Evolutionary conservation across 192 early-diverging fungal species (phyloP).

Genomic region (Martensiomyces pterosporus): DNA sequence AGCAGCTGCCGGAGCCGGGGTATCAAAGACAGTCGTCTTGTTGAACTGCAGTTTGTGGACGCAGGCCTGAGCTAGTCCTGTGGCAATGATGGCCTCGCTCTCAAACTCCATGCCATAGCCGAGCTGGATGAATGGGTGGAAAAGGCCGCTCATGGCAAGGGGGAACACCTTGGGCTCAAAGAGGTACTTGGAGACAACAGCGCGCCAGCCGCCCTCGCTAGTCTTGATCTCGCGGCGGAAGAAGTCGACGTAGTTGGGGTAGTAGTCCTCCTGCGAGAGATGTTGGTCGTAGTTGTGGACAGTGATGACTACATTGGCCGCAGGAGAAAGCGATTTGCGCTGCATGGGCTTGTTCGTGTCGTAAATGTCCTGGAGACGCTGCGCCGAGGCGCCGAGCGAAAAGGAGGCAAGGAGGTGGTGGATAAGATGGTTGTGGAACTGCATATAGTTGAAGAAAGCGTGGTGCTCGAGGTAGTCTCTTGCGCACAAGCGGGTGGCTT

Average conservation of each 20-base stretch:
- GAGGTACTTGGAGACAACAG: constrained; percentile 43
- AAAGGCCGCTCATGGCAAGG: constrained; percentile 48
- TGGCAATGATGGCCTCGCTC: constrained; percentile 50
- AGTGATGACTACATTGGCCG: constrained; percentile 27
- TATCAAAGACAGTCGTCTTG: constrained; percentile 7
- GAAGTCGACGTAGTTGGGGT: constrained; percentile 49
- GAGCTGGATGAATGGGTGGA: constrained; percentile 61
- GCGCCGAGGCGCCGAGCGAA: constrained; percentile 48
- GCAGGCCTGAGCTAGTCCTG: constrained; percentile 52
- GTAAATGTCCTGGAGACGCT: constrained; percentile 54
- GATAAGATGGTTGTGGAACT: constrained; percentile 58
- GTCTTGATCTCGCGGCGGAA: constrained; percentile 47
- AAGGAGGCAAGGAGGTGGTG: constrained; percentile 58
- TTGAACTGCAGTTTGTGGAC: constrained; percentile 27
- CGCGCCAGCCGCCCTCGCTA: constrained; percentile 32
- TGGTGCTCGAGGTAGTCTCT: constrained; percentile 52
- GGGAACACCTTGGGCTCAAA: constrained; percentile 46
- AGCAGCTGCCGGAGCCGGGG: not conserved
- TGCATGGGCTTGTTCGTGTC: constrained; percentile 32
- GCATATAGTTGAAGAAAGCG: constrained; percentile 52
- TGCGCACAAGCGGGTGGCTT: constrained; percentile 46
- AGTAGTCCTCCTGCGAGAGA: constrained; percentile 37
- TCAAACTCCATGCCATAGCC: constrained; percentile 63
- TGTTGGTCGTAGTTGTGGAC: constrained; percentile 29
- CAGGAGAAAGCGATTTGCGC: constrained; percentile 20